Base-by-base conservation (phyloP, 1,284 basidiomycete genomes). In the Violaceomyces palustris region DNA sequence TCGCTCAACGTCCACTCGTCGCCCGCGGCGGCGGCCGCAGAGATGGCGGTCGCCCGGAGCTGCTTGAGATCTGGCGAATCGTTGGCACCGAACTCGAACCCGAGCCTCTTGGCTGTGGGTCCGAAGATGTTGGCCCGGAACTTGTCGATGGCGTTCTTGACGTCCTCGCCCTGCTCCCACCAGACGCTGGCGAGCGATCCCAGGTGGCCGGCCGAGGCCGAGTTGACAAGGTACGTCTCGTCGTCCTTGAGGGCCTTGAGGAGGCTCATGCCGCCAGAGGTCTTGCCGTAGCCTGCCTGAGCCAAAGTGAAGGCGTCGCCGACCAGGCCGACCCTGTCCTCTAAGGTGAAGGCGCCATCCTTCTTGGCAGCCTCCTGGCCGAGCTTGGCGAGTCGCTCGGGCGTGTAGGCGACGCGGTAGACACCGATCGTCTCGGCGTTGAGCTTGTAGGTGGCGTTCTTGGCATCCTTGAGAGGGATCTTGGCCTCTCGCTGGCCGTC, bases 391-490 rank as follows among this genome's bases (percentile, higher is more conserved):
- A 94, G 80, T 27, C 87, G 81, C 63, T 88, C 85, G 24, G 87
- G 82, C 14, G 85, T 81, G 76, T 98, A 98, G 22, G 86, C 77
- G 25, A 94, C 90, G 37, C 91, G 87, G 74, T 86, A 97, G 65
- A 94, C 87, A 61, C 92, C 91, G 43, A 82, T 81, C 1, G 89
- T 91, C 42, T 85, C 86, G 12, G 84, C 85, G 72, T 97, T 98
- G 50, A 98, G 78, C 76, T 96, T 94, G 75, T 78, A 81, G 75
- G 83, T 51, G 19, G 44, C 34, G 23, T 64, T 86, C 19, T 83
- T 79, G 67, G 80, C 83, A 71, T 75, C 82, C 25, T 64, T 48
- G 25, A 96, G 69, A 17, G 80, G 75, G 61, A 89, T 81, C 28
- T 77, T 79, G 37, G 79, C 79, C 74, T 88, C 84, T 40, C 88